phyloP scores from a whole-genome alignment of 768 basidiomycete species.

The Lepiota venenata region DNA sequence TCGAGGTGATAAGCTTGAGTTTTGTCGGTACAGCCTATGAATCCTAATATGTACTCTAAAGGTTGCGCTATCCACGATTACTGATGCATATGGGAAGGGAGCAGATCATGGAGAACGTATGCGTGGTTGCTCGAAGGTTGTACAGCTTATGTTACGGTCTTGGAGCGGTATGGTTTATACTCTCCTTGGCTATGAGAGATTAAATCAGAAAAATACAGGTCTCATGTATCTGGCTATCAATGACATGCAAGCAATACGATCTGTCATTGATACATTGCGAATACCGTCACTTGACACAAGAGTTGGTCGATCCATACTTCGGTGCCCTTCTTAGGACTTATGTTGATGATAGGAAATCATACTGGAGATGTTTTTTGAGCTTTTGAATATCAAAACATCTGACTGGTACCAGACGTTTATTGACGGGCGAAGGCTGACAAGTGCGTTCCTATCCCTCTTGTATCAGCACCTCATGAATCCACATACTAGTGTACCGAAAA shows the following conservation, averaged over 20 bases:
- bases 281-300: constrained; percentile 87
- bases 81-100: constrained; percentile 88
- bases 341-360: constrained; percentile 71
- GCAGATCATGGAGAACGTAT: constrained; percentile 77
- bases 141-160: constrained; percentile 80
- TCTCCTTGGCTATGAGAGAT: not conserved
- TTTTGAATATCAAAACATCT: constrained; percentile 87
- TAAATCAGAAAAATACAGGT: constrained; percentile 38
- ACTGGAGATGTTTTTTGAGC: constrained; percentile 91
- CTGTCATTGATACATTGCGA: constrained; percentile 79
- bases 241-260: constrained; percentile 80
- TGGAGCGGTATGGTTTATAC: constrained; percentile 77
- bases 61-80: constrained; percentile 87
- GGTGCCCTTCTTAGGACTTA: constrained; percentile 1
- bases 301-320: constrained; percentile 40
- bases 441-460: constrained; percentile 33
- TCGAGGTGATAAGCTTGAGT: constrained; percentile 62
- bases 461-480: not conserved
- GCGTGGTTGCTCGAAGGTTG: constrained; percentile 71
- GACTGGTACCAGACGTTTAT: constrained; percentile 94
- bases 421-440: constrained; percentile 82
- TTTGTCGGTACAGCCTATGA: not conserved
- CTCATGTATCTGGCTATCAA: constrained; percentile 93
- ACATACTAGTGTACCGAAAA: constrained; percentile 61
- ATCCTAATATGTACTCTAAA: constrained; percentile 22